These are phyloP conservation scores for Cytidiella melzeri DNA, from an alignment of 768 basidiomycete species.

Conservation along the genomic window DNA sequence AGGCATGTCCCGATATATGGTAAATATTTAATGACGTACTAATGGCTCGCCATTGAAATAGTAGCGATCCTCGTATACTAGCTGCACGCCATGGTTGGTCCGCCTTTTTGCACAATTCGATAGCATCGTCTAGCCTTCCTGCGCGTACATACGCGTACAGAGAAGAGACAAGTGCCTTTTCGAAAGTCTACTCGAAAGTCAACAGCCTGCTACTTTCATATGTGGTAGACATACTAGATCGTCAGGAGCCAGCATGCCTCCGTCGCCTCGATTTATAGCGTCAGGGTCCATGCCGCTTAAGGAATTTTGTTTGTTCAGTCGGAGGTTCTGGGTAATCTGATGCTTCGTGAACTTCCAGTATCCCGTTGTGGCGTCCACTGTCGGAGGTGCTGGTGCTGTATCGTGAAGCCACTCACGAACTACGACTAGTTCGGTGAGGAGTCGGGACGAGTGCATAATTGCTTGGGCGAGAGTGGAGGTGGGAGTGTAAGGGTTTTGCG, in stretches of 20 bases:
- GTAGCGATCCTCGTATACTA: constrained; percentile 72
- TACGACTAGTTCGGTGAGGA: constrained; percentile 70
- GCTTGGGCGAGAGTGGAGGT: constrained; percentile 69
- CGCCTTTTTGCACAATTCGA: constrained; percentile 73
- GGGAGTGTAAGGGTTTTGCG: constrained; percentile 78
- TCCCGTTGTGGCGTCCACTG: constrained; percentile 66
- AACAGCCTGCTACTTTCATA: too few relatives aligned
- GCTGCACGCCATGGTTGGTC: constrained; percentile 93
- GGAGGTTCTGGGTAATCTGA: constrained; percentile 56
- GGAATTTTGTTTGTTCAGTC: constrained; percentile 44
- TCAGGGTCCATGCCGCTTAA: constrained; percentile 77
- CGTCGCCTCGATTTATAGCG: constrained; percentile 55
- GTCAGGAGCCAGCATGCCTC: constrained; percentile 58
- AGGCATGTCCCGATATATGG: background rate
- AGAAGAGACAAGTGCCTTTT: constrained; percentile 69
- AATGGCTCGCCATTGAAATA: constrained; percentile 73
- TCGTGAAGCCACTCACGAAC: constrained; percentile 89
- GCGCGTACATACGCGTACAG: constrained; percentile 79
- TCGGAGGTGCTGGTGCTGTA: constrained; percentile 54
- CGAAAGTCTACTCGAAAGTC: constrained; percentile 61
- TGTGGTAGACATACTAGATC: constrained; percentile 74
- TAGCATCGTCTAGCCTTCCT: constrained; percentile 79
- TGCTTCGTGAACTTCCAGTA: constrained; percentile 85
- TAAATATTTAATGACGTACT: constrained; percentile 37
- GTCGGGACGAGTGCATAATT: constrained; percentile 59